Evolutionary conservation across 345 rosid species (phyloP).

Genomic region (Cardamine occulta): DNA sequence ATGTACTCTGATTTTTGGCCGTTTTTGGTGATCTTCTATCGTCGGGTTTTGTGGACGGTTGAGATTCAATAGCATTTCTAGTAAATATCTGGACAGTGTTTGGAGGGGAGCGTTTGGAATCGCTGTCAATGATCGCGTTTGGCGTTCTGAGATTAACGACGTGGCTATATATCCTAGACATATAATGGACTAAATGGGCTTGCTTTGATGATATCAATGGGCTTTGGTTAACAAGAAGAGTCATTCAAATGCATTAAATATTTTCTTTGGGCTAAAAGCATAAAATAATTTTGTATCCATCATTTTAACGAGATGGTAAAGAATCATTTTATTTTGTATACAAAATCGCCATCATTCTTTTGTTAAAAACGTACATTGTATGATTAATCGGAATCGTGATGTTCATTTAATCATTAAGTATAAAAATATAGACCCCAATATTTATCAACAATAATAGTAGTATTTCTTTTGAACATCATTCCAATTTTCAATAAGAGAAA

Average conservation of each 20-base stretch:
- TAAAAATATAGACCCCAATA: no score
- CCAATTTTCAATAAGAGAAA: slow-evolving; percentile 21
- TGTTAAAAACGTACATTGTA: neutral
- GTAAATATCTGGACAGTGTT: slow-evolving; percentile 25
- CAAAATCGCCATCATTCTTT: no score
- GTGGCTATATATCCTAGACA: no score
- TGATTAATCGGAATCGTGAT: no score
- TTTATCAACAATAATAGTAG: no score
- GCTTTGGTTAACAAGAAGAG: neutral
- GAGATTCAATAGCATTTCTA: neutral
- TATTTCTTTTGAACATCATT: neutral
- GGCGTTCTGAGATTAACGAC: neutral
- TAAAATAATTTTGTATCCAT: no score
- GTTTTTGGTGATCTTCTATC: slow-evolving; percentile 8
- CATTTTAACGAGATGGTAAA: no score
- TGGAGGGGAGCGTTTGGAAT: no score
- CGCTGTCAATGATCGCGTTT: neutral
- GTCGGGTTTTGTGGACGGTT: slow-evolving; percentile 14
- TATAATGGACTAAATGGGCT: neutral
- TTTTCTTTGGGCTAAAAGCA: neutral
- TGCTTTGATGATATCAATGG: neutral
- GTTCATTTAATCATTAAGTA: no score
- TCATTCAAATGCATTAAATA: neutral
- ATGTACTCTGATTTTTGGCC: slow-evolving; percentile 4
- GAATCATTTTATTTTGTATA: no score